Conservation (phyloP, 495 filamentous ascomycete genomes). For the Penicillium salamii region DNA sequence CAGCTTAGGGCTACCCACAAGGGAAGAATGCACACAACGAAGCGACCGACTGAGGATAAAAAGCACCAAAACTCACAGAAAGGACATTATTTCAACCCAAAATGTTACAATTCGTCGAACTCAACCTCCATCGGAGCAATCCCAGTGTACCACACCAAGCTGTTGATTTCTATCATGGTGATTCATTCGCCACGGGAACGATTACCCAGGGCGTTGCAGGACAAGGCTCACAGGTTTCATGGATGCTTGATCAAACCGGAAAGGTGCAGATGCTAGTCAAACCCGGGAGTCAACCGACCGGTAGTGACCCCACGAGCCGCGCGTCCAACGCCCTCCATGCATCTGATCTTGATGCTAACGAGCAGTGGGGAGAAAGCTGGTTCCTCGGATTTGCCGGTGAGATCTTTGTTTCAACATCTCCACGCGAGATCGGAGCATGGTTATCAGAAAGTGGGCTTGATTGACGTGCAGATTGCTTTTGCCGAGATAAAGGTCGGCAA, state of each 20-base stretch:
- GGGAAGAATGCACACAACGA: no score
- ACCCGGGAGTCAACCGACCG: not conserved
- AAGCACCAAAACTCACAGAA: no score
- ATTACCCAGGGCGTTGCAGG: no score
- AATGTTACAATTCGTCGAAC: no score
- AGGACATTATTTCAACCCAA: no score
- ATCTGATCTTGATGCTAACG: not conserved
- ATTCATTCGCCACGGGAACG: no score
- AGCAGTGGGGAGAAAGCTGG: not conserved
- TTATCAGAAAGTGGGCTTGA: not conserved
- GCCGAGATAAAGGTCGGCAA: not conserved
- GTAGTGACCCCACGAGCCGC: not conserved
- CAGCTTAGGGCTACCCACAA: no score
- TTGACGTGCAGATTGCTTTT: not conserved
- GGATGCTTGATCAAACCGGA: not conserved
- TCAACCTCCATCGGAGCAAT: no score
- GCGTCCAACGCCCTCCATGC: not conserved
- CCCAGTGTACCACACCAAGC: no score
- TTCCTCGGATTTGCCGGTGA: not conserved
- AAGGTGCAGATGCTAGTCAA: not conserved
- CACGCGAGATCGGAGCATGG: not conserved
- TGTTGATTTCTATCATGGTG: no score
- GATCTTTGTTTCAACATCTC: constrained; percentile 3
- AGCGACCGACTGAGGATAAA: no score
- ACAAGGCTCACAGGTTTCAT: no score